Base-by-base conservation (phyloP, 1,284 basidiomycete genomes). In the Rhodotorula glutinis region DNA sequence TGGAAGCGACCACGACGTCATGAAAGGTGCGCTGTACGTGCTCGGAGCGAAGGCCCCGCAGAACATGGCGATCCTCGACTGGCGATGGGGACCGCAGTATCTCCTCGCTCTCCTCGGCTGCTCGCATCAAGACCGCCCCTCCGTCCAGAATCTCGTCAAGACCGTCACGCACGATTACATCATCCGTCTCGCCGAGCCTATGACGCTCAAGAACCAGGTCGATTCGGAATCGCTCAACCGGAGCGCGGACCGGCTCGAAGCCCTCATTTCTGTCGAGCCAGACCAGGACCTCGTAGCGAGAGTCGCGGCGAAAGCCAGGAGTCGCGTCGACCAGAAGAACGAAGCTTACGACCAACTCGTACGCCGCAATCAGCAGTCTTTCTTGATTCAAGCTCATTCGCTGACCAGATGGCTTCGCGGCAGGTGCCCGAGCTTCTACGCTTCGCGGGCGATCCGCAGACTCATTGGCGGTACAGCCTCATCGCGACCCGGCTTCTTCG, bases 11-110 rank as follows among this genome's bases (percentile, higher is more conserved):
- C 91, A 93, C 29, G 95, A 98, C 79, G 85, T 89, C 58, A 96
- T 96, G 87, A 98, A 98, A 80, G 91, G 91, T 17, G 94, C 94
- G 11, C 82, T 98, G 27, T 94, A 96, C 77, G 84, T 94, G 30
- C 81, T 98, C 14, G 88, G 86, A 77, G 86, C 87, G 76, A 92
- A 91, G 80, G 85, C 85, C 53, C 87, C 85, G 9, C 72, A 73
- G 53, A 77, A 78, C 63, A 70, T 77, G 44, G 78, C 76, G 51
- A 75, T 79, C 67, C 74, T 76, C 84, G 91, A 95, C 79, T 85
- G 86, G 68, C 57, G 61, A 5, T 60, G 56, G 57, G 62, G 61
- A 16, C 53, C 64, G 17, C 29, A 30, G 9, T 70, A 67, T 60
- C 49, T 71, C 30, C 58, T 63, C 53, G 62, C 67, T 19, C 64